phyloP scores from a whole-genome alignment of 208 protist genomes.

The Jaenimonas drosophilae region DNA sequence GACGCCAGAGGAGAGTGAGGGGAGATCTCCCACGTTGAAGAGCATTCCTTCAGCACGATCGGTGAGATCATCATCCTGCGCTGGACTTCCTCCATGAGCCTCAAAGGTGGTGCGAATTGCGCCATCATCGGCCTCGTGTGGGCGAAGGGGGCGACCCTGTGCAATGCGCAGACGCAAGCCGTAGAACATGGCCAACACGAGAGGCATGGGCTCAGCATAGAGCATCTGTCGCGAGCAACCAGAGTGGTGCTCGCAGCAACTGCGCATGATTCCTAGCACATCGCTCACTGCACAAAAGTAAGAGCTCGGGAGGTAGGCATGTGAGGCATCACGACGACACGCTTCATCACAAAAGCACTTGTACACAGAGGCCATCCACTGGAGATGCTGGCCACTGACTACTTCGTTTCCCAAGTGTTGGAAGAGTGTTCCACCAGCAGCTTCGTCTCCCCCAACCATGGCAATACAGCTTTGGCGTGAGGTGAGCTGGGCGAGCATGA shows the following conservation, averaged over 20 bases:
- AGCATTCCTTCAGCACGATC: too few relatives aligned
- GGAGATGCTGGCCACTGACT: conserved; percentile 11
- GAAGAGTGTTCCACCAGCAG: conserved; percentile 5
- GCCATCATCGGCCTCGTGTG: not conserved
- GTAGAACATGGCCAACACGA: conserved; percentile 58
- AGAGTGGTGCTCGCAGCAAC: conserved; percentile 30
- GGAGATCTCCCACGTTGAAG: too few relatives aligned
- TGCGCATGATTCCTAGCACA: conserved; percentile 29
- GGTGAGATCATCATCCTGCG: too few relatives aligned
- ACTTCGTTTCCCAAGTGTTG: conserved; percentile 6
- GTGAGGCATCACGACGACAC: conserved; percentile 30
- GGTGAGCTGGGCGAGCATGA: not conserved
- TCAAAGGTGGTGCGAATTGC: not conserved
- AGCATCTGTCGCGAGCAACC: conserved; percentile 39
- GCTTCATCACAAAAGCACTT: conserved; percentile 13
- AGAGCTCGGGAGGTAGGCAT: conserved; percentile 29
- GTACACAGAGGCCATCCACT: conserved; percentile 23
- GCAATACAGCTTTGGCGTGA: not conserved
- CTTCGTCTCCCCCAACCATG: conserved; percentile 5
- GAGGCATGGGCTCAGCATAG: conserved; percentile 57
- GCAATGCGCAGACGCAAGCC: conserved; percentile 63
- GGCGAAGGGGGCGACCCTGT: conserved; percentile 15
- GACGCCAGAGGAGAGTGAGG: too few relatives aligned
- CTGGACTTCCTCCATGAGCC: too few relatives aligned
- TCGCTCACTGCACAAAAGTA: conserved; percentile 25